Percentiles rank a stretch among this genome's conserved stretches.
Conservation (phyloP, 306 rosid species). For the Inga leiocalycina region DNA sequence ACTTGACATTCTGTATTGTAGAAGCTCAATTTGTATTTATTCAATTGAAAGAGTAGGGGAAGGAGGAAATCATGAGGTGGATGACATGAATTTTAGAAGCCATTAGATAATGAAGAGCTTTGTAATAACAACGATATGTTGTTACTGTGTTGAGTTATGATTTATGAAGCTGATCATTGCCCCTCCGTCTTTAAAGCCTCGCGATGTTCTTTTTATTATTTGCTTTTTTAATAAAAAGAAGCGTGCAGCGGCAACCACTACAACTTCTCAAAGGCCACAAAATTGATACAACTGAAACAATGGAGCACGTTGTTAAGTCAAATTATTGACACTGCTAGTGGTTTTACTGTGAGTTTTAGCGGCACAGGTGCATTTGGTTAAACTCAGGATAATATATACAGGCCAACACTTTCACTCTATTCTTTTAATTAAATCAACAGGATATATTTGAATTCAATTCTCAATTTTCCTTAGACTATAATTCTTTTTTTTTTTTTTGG, state of each 20-base stretch:
- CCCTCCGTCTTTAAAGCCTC: neutral
- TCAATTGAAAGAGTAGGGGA: conserved; percentile 40
- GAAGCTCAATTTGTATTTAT: conserved; percentile 52
- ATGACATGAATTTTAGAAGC: conserved; percentile 46
- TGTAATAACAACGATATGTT: conserved; percentile 22
- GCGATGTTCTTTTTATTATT: neutral
- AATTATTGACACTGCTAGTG: neutral
- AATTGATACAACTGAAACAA: neutral
- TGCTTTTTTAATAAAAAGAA: neutral
- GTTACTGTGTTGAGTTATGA: conserved; percentile 49
- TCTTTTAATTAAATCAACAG: too few relatives aligned
- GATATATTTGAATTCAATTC: too few relatives aligned
- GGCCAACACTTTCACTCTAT: too few relatives aligned
- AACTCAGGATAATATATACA: too few relatives aligned
- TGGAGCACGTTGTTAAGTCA: neutral
- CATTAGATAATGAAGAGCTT: conserved; percentile 54
- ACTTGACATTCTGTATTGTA: conserved; percentile 26
- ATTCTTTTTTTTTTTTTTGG: too few relatives aligned
- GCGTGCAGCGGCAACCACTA: too few relatives aligned
- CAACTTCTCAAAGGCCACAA: neutral
- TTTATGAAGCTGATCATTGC: conserved; percentile 63
- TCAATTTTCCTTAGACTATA: too few relatives aligned
- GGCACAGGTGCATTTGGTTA: too few relatives aligned
- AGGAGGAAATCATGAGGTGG: conserved; percentile 49
- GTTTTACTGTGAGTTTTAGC: neutral